These are phyloP conservation scores for Drechslerella stenobrocha DNA, from an alignment of 2,329 filamentous ascomycete species.

Conservation along the genomic window DNA sequence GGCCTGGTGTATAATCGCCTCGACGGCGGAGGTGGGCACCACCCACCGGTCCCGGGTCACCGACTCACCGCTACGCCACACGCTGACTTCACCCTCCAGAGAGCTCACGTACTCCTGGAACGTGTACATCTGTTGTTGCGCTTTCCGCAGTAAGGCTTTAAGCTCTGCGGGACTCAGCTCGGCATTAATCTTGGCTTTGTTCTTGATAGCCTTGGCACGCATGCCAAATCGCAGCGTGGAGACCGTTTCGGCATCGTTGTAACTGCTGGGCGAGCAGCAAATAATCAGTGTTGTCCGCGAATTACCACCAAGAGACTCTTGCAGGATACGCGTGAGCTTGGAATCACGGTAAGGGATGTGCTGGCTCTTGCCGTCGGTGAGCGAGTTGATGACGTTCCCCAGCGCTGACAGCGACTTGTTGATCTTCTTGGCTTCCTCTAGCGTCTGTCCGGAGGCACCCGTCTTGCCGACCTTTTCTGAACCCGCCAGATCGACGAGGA, in stretches of 20 bases:
- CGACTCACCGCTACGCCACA: conserved; percentile 83
- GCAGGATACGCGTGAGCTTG: conserved; percentile 90
- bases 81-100: conserved; percentile 79
- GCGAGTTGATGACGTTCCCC: conserved; percentile 95
- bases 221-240: conserved; percentile 98
- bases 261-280: conserved; percentile 92
- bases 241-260: conserved; percentile 96
- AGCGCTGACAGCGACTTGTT: conserved; percentile 96
- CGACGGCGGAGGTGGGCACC: conserved; percentile 64
- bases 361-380: conserved; percentile 92
- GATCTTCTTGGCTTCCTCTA: conserved; percentile 97
- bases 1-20: conserved; percentile 55
- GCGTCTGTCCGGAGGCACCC: conserved; percentile 86
- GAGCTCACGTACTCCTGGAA: conserved; percentile 84
- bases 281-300: conserved; percentile 99
- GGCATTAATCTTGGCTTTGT: conserved; percentile 98
- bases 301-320: conserved; percentile 98
- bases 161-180: conserved; percentile 94
- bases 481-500: conserved; percentile 95
- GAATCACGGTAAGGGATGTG: conserved; percentile 99
- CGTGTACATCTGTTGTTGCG: conserved; percentile 81
- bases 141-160: conserved; percentile 89
- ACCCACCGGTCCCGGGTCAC: conserved; percentile 92
- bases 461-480: conserved; percentile 97
- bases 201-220: conserved; percentile 98